These are phyloP conservation scores for Skeletonema grethae DNA, from an alignment of 108 stramenopile genomes.

Conservation along the genomic window DNA sequence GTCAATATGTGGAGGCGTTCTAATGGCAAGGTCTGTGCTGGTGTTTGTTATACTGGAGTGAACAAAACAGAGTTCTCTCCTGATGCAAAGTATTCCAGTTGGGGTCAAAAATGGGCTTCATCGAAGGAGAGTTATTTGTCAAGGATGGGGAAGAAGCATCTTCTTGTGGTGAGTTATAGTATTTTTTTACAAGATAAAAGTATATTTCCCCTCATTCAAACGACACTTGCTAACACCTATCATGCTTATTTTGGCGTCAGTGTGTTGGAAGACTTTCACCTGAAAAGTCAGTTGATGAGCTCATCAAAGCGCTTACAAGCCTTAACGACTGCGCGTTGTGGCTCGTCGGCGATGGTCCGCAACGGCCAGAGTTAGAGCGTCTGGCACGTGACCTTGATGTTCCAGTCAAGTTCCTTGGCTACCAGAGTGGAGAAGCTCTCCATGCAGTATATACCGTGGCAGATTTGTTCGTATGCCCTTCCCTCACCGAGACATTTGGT, in stretches of 20 bases:
- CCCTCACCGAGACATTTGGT: constrained; percentile 58
- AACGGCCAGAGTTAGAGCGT: constrained; percentile 41
- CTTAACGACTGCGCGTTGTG: constrained; percentile 48
- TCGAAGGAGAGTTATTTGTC: constrained; percentile 36
- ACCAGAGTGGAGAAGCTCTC: constrained; percentile 54
- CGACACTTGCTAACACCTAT: neutral
- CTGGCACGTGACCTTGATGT: constrained; percentile 28
- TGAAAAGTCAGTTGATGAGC: constrained; percentile 57
- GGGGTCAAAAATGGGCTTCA: constrained; percentile 44
- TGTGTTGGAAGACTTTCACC: constrained; percentile 55
- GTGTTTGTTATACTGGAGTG: constrained; percentile 51
- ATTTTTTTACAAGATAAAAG: no score
- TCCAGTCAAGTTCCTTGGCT: constrained; percentile 55
- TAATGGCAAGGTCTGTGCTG: constrained; percentile 25
- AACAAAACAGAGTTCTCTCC: constrained; percentile 45
- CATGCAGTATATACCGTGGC: constrained; percentile 53
- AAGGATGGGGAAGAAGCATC: constrained; percentile 29
- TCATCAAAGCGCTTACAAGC: constrained; percentile 31
- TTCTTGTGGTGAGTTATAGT: constrained; percentile 21
- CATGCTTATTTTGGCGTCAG: neutral
- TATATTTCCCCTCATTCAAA: neutral
- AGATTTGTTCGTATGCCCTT: constrained; percentile 57
- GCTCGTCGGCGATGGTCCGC: constrained; percentile 59
- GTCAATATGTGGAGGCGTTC: constrained; percentile 30
- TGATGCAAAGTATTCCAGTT: constrained; percentile 24